Conservation (phyloP, 2,329 filamentous ascomycete species). For the Neurospora crassa region DNA sequence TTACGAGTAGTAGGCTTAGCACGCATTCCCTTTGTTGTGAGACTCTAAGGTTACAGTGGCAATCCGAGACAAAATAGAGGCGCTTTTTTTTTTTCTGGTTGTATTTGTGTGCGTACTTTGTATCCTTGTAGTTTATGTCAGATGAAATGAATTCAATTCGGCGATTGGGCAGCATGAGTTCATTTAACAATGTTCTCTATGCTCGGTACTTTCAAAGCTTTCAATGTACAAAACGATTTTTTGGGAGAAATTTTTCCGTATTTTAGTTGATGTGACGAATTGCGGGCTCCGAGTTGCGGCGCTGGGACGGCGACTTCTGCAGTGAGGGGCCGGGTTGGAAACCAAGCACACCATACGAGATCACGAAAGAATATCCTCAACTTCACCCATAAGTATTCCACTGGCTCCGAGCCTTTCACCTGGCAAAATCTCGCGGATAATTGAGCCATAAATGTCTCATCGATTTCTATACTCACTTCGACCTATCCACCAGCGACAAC, state of each 20-base stretch:
- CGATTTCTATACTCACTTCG: not conserved
- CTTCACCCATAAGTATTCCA: not conserved
- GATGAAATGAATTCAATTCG: not conserved
- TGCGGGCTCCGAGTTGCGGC: not conserved
- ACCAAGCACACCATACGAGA: not conserved
- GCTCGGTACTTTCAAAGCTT: not conserved
- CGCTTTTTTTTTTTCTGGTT: not conserved
- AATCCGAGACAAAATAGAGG: not conserved
- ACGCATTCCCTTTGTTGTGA: not conserved
- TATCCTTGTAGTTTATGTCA: not conserved
- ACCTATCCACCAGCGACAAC: not conserved
- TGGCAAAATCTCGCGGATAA: not conserved
- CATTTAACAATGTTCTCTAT: not conserved
- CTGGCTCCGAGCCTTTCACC: not conserved
- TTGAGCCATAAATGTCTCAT: not conserved
- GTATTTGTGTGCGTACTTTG: not conserved
- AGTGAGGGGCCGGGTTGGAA: not conserved
- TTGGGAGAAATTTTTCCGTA: not conserved
- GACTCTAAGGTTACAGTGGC: not conserved
- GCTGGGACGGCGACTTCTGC: not conserved
- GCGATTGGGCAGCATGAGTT: not conserved
- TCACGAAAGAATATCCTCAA: not conserved
- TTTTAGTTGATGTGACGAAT: not conserved
- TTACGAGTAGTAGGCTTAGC: not conserved
- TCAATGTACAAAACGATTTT: not conserved